Evolutionary conservation across 345 rosid genomes (phyloP).

Genomic region (Dipteronia sinensis): DNA sequence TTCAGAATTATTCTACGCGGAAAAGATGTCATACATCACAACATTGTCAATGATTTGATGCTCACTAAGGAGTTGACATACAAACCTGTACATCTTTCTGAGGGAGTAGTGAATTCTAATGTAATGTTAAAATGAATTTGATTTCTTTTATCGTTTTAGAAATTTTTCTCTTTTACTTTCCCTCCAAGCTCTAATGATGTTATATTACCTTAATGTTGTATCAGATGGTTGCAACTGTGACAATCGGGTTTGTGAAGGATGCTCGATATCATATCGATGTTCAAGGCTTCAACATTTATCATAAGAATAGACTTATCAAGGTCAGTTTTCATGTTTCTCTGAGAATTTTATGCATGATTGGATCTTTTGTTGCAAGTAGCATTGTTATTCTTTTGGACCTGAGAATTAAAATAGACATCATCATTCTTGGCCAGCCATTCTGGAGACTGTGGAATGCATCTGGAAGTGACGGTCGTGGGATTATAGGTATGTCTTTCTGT

Average conservation of each 20-base stretch:
- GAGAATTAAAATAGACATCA: too few relatives aligned
- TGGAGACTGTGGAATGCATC: slow-evolving; percentile 91
- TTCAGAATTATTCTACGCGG: slow-evolving; percentile 65
- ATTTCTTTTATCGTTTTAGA: background rate
- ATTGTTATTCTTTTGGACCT: too few relatives aligned
- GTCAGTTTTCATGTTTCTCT: slow-evolving; percentile 28
- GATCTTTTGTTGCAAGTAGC: background rate
- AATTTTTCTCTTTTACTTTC: background rate
- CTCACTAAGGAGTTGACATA: slow-evolving; percentile 36
- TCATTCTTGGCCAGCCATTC: slow-evolving; percentile 52
- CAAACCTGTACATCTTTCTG: slow-evolving; percentile 45
- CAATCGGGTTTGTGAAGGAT: slow-evolving; percentile 84
- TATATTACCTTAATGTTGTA: background rate
- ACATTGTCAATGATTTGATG: slow-evolving; percentile 66
- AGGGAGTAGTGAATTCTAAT: slow-evolving; percentile 29
- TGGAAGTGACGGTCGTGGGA: slow-evolving; percentile 83
- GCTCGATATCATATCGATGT: slow-evolving; percentile 66
- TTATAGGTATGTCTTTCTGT: slow-evolving; percentile 48
- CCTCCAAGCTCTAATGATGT: background rate
- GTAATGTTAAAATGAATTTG: slow-evolving; percentile 27
- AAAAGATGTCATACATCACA: slow-evolving; percentile 59
- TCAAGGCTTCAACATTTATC: slow-evolving; percentile 85
- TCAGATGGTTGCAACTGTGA: slow-evolving; percentile 58
- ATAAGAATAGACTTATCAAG: slow-evolving; percentile 82
- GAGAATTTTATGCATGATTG: background rate